Percentiles rank a stretch among this genome's conserved stretches.
Evolutionary conservation across 2,329 filamentous ascomycete species (phyloP).

Genomic region (Verticillium alfalfae): DNA sequence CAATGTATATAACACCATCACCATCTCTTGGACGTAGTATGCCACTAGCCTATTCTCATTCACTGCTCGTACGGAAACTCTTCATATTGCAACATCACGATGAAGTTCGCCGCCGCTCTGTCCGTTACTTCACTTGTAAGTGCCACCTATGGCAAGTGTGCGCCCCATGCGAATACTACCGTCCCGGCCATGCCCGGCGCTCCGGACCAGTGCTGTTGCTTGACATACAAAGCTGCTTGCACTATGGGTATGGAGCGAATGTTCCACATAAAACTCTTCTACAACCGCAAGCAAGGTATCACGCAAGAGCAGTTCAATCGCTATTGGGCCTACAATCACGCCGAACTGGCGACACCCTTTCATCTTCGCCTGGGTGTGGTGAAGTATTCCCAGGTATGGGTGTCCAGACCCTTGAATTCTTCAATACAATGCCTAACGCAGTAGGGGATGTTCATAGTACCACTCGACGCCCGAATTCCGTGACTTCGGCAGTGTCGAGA

Average conservation of each 20-base stretch:
- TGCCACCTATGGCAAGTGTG: background rate
- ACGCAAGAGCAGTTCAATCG: conserved; percentile 3
- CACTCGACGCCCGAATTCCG: conserved; percentile 5
- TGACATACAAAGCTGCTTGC: conserved; percentile 11
- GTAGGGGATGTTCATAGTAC: background rate
- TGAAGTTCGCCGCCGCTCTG: background rate
- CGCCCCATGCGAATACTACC: background rate
- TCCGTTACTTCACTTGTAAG: background rate
- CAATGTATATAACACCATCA: no score
- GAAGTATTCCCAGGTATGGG: conserved; percentile 2
- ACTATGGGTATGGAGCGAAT: conserved; percentile 12
- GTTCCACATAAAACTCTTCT: conserved; percentile 9
- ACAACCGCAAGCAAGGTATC: conserved; percentile 8
- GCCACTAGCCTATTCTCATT: no score
- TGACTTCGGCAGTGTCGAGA: conserved; percentile 3
- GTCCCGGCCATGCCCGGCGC: background rate
- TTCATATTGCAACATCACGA: background rate
- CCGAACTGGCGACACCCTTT: conserved; percentile 2
- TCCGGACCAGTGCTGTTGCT: conserved; percentile 8
- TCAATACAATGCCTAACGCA: no score
- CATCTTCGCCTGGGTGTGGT: conserved; percentile 4
- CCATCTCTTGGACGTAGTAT: no score
- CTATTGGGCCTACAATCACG: conserved; percentile 6
- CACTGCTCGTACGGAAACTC: no score
- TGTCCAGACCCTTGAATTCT: no score